These are phyloP conservation scores for Silene noctiflora DNA, from an alignment of 179 eudicot species.

Conservation along the genomic window DNA sequence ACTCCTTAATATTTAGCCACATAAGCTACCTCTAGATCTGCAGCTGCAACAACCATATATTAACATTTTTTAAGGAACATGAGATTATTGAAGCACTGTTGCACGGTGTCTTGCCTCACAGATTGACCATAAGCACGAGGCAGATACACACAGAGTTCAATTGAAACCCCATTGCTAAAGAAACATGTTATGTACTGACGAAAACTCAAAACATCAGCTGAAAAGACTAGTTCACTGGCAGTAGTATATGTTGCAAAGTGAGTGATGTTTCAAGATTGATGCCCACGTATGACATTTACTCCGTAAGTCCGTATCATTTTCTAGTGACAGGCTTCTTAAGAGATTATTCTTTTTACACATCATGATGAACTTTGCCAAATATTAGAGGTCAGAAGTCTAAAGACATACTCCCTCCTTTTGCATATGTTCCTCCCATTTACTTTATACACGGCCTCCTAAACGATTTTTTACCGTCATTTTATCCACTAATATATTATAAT, in stretches of 20 bases:
- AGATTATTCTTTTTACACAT: not conserved
- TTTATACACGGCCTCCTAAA: no score
- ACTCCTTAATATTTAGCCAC: slow-evolving; percentile 4
- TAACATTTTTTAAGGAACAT: not conserved
- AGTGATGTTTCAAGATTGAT: not conserved
- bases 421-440: no score
- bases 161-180: not conserved
- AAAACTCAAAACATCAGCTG: not conserved
- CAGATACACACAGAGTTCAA: not conserved
- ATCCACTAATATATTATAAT: no score
- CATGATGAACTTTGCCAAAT: not conserved
- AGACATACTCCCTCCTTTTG: no score
- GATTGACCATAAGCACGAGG: not conserved
- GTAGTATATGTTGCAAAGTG: not conserved
- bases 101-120: not conserved
- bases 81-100: not conserved
- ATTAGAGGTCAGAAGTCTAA: not conserved
- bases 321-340: not conserved
- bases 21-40: not conserved
- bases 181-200: not conserved
- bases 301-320: no score
- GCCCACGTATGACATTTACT: not conserved
- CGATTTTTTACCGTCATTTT: no score
- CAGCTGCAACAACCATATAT: not conserved
- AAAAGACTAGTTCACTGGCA: not conserved